A percentile compares a stretch with the other conserved stretches of the same genome.
Conservation (phyloP, 108 stramenopile species). For the Nannochloropsis granulata region DNA sequence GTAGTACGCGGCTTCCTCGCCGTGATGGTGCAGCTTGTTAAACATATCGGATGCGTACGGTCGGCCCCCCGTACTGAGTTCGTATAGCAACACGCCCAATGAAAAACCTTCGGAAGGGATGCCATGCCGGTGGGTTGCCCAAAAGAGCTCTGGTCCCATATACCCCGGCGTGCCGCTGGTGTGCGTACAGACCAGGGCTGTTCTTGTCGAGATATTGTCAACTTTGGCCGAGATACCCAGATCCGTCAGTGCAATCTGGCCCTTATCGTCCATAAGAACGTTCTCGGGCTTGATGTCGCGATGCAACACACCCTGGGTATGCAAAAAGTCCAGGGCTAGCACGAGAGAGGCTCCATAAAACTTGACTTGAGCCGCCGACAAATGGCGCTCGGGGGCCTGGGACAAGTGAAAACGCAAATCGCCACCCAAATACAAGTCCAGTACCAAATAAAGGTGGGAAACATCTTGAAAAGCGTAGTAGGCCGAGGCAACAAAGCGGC, state of each 20-base stretch:
- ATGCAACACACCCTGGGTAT: not conserved
- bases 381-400: not conserved
- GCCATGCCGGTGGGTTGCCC: not conserved
- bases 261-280: not conserved
- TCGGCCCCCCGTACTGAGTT: not conserved
- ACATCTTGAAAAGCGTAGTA: not conserved
- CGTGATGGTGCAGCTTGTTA: not conserved
- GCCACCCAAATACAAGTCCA: not conserved
- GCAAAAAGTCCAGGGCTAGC: not conserved
- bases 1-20: not conserved
- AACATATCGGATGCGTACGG: not conserved
- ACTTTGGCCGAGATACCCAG: not conserved
- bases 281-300: not conserved
- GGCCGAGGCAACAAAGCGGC: not conserved
- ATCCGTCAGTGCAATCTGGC: not conserved
- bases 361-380: not conserved
- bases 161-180: not conserved
- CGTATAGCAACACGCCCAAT: not conserved
- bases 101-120: not conserved
- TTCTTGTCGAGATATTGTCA: not conserved
- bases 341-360: not conserved
- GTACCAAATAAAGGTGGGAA: not conserved
- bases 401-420: not conserved
- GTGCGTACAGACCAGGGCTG: not conserved
- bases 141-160: not conserved